A percentile compares a stretch with the other conserved stretches of the same genome.
Evolutionary conservation across 805 yeast genomes (phyloP).

Genomic region (Clavispora vitiphila): DNA sequence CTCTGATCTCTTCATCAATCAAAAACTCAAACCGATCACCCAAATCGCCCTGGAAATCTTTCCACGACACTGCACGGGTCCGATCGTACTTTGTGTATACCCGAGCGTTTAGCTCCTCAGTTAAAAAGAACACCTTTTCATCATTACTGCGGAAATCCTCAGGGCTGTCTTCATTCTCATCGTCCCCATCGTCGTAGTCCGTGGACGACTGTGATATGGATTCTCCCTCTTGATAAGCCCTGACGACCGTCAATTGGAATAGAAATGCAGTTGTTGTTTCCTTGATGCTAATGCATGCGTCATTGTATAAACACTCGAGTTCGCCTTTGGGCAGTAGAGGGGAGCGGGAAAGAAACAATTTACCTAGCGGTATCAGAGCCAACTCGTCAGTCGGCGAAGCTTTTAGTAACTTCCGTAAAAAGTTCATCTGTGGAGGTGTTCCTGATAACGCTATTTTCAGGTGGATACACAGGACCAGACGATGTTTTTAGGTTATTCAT

Average conservation of each 20-base stretch:
- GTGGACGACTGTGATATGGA: conserved; percentile 40
- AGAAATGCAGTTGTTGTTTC: conserved; percentile 60
- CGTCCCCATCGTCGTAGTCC: conserved; percentile 46
- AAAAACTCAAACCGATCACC: conserved; percentile 83
- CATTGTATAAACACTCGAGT: conserved; percentile 75
- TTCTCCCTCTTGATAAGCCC: conserved; percentile 67
- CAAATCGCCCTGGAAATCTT: conserved; percentile 75
- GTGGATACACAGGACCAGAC: not conserved
- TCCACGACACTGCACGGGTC: conserved; percentile 66
- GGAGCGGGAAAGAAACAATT: conserved; percentile 66
- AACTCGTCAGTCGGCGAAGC: conserved; percentile 55
- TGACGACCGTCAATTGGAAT: conserved; percentile 67
- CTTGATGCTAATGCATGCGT: conserved; percentile 69
- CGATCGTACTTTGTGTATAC: conserved; percentile 50
- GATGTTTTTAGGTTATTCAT: not conserved
- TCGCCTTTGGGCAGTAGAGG: conserved; percentile 84
- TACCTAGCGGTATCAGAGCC: conserved; percentile 72
- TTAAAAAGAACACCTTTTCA: conserved; percentile 68
- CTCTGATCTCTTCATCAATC: conserved; percentile 54
- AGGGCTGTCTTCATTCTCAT: conserved; percentile 26
- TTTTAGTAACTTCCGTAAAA: conserved; percentile 60
- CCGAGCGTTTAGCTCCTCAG: conserved; percentile 53
- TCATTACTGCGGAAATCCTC: conserved; percentile 37
- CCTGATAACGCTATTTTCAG: not conserved
- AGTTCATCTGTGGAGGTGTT: conserved; percentile 48